Evolutionary conservation across 306 rosid species (phyloP), one percentile per base, ranked within the genome.

Genomic region (Oemleria cerasiformis): DNA sequence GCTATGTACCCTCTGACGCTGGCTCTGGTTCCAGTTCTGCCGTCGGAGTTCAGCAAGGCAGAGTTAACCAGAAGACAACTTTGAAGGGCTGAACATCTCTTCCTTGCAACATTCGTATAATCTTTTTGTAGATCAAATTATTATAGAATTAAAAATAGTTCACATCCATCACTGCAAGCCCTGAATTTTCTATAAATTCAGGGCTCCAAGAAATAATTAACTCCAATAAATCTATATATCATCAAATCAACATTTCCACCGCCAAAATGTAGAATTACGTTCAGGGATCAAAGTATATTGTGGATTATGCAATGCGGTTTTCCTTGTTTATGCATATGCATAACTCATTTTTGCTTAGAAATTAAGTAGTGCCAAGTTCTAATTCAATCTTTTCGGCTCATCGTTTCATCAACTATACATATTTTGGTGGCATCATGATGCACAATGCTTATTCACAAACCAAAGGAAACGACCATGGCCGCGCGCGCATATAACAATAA

Each of bases 1-100:
- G 30, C 30, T 25, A 25, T 25, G 30, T 25, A 25, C 30, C 30
- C 2, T 25, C 30, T 25, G 30, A 21, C 5, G 41, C 53, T 21
- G 60, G 53, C 16, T 40, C 78, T 0, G 34, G 61, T 9, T 4
- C 62, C 0, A 75, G 77, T 49, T 39, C 77, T n/a, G 77, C 9
- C 11, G 42, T 9, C n/a, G 72, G 20, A 17, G 60, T n/a, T 67
- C 36, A 67, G 58, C 36, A 34, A 6, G 58, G 30, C 21, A 50
- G 48, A 63, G 34, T 63, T 19, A 20, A 41, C n/a, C 67, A 63
- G 9, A 41, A 41, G 34, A 39, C 20, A 6, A 5, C 51, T 20
- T 10, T 38, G 1, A 21, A 20, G 68, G 53, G 53, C 51, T 20
- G 51, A 19, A 3, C 48, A 63, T 10, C 67, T 39, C 49, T 41